Evolutionary conservation across 306 rosid genomes (phyloP).

Genomic region (Oemleria cerasiformis): DNA sequence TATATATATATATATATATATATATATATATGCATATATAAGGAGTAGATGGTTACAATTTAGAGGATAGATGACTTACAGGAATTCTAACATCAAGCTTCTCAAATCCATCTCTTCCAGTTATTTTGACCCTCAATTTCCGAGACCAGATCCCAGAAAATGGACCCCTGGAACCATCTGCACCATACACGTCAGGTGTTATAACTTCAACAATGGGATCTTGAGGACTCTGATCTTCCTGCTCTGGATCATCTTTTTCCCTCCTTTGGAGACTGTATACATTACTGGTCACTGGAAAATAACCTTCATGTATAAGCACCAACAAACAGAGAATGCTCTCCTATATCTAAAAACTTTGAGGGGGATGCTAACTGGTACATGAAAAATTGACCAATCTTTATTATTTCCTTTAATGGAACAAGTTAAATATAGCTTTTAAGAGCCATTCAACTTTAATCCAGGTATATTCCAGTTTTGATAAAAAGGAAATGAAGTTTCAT

Average conservation of each 20-base stretch:
- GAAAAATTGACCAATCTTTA: background rate
- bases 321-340: constrained; percentile 20
- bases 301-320: constrained; percentile 44
- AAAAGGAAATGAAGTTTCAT: background rate
- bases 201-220: constrained; percentile 82
- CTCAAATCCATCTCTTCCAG: constrained; percentile 89
- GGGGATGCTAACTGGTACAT: background rate
- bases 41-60: no score
- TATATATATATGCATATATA: no score
- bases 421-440: background rate
- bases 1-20: no score
- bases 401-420: background rate
- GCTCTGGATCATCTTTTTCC: constrained; percentile 60
- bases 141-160: constrained; percentile 88
- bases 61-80: constrained; percentile 54
- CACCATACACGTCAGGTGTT: constrained; percentile 88
- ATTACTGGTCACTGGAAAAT: constrained; percentile 77
- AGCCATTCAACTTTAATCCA: background rate
- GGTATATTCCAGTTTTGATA: background rate
- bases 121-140: constrained; percentile 74
- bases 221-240: constrained; percentile 59
- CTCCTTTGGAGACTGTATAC: constrained; percentile 54
- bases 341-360: constrained; percentile 5
- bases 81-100: constrained; percentile 85
- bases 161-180: constrained; percentile 62